Conservation (phyloP, 495 filamentous ascomycete species). For the Penicillium canescens region DNA sequence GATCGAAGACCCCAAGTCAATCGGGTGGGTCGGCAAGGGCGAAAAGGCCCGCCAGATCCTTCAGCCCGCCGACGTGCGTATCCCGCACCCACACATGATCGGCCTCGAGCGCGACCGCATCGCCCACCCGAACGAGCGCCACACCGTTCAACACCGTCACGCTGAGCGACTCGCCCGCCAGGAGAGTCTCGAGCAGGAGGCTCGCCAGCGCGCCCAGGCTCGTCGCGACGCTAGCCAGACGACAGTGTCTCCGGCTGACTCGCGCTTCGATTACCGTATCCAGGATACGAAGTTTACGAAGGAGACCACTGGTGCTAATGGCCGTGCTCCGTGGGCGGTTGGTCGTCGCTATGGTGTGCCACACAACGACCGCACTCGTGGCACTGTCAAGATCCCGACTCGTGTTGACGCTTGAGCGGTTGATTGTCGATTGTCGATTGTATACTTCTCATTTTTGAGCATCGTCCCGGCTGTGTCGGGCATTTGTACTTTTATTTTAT, state of each 20-base stretch:
- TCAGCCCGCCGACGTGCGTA: constrained; percentile 79
- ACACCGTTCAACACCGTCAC: constrained; percentile 40
- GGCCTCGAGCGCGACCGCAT: constrained; percentile 50
- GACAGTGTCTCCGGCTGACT: constrained; percentile 48
- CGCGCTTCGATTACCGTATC: constrained; percentile 82
- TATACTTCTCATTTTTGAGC: constrained; percentile 5
- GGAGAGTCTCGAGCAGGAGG: constrained; percentile 37
- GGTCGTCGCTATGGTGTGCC: constrained; percentile 72
- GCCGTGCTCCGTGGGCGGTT: constrained; percentile 54
- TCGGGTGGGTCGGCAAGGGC: constrained; percentile 47
- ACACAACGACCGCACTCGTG: constrained; percentile 69
- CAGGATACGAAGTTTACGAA: constrained; percentile 57
- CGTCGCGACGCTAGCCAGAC: constrained; percentile 37
- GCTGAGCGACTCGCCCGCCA: constrained; percentile 44
- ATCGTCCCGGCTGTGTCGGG: background rate
- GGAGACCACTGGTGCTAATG: constrained; percentile 60
- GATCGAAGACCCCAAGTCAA: constrained; percentile 27
- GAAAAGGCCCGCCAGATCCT: constrained; percentile 51
- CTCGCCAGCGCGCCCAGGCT: constrained; percentile 37
- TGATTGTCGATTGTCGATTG: background rate
- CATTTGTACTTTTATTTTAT: constrained; percentile 24
- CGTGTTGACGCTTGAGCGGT: constrained; percentile 50
- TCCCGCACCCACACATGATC: constrained; percentile 86
- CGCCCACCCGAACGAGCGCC: constrained; percentile 24
- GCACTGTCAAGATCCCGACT: constrained; percentile 70